Base-by-base conservation (phyloP, 306 rosid species). In the Hippophae rhamnoides region DNA sequence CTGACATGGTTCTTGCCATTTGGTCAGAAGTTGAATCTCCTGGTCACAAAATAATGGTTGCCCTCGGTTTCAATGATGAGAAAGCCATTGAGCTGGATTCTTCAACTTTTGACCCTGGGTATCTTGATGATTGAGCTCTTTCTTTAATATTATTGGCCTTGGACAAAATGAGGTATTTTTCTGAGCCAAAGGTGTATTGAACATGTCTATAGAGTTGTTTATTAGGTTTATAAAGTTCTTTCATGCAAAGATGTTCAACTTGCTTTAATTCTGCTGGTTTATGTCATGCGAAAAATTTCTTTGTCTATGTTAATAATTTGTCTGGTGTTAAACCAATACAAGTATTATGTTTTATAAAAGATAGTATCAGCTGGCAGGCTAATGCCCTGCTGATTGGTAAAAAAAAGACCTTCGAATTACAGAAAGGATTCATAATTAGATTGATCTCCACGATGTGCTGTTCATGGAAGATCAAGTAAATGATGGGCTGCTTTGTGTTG, bases 11-110 rank as follows among this genome's bases (percentile, higher is more conserved):
- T 67, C 83, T 88, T 43, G 94, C 88, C 63, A 67, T 83, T 48
- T 89, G 96, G 90, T 72, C 77, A 13, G 83, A 83, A 57, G 76
- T 42, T 57, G 78, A 73, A 58, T 83, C 86, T 10, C 86, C 80
- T 0, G 86, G 90, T 61, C 73, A 72, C 70, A 82, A 81, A 64
- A 75, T 83, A 66, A 40, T 85, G 78, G 81, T 82, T n/a, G 48
- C 66, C 62, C 71, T 79, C 48, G 89, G 95, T 60, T 77, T 89
- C 62, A 64, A 56, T 50, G 75, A 80, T 25, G 85, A 79, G 67
- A 89, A 83, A 72, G 89, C 74, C 46, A 73, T 69, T 57, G 89
- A 77, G 82, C 73, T 89, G 47, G 85, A 79, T 47, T 66, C 84
- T 48, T 67, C 70, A 58, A 66, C 70, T 64, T 85, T 81, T 66